Evolutionary conservation across 2,329 filamentous ascomycete genomes (phyloP).

Genomic region (Beauveria australis): DNA sequence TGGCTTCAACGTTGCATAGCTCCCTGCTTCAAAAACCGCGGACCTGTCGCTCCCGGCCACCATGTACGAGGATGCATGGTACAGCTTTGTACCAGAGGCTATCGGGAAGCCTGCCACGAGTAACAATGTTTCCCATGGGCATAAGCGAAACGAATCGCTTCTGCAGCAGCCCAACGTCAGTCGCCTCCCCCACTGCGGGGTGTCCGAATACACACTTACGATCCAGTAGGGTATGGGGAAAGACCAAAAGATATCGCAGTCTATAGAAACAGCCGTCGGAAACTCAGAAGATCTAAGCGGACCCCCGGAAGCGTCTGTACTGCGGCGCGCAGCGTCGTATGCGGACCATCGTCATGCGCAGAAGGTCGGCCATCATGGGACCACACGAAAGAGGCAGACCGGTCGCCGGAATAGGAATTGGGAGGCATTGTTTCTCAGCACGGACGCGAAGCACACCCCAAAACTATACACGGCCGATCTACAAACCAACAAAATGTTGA

Average conservation of each 20-base stretch:
- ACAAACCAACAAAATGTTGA: slow-evolving; percentile 31
- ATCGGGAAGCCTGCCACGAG: slow-evolving; percentile 41
- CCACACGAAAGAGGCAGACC: slow-evolving; percentile 22
- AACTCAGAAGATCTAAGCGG: slow-evolving; percentile 45
- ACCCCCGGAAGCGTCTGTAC: slow-evolving; percentile 58
- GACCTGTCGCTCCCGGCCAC: slow-evolving; percentile 3
- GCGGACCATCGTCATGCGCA: slow-evolving; percentile 64
- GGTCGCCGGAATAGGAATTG: slow-evolving; percentile 35
- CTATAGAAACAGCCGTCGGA: slow-evolving; percentile 51
- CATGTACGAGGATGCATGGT: slow-evolving; percentile 83
- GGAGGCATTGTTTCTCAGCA: slow-evolving; percentile 40
- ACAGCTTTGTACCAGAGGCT: slow-evolving; percentile 63
- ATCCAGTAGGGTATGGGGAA: slow-evolving; percentile 44
- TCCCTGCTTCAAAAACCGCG: slow-evolving; percentile 8
- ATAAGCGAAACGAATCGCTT: slow-evolving; percentile 61
- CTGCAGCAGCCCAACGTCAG: slow-evolving; percentile 58
- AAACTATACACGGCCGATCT: background rate
- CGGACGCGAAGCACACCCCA: background rate
- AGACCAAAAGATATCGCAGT: slow-evolving; percentile 41
- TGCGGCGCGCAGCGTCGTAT: slow-evolving; percentile 63
- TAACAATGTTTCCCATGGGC: slow-evolving; percentile 38
- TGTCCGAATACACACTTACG: slow-evolving; percentile 15
- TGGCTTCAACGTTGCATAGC: slow-evolving; percentile 11
- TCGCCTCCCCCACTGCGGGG: slow-evolving; percentile 14
- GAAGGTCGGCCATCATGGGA: slow-evolving; percentile 33